A percentile compares a stretch with the other conserved stretches of the same genome.
These are phyloP conservation scores for Trametes polyzona DNA, from an alignment of 1,284 basidiomycete species.

Conservation along the genomic window DNA sequence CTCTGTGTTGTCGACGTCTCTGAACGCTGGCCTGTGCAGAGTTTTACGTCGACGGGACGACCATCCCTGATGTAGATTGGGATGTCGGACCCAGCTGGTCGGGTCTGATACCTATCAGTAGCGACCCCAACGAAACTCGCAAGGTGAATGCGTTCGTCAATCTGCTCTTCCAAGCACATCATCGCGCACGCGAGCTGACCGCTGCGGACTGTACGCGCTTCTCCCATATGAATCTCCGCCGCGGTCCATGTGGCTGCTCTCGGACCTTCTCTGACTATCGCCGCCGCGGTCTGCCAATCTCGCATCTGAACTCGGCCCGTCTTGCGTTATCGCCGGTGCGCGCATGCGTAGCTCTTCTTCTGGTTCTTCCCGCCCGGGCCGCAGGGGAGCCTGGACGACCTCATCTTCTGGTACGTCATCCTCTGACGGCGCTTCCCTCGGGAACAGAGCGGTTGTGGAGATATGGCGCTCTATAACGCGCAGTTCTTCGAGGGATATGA, in stretches of 20 bases:
- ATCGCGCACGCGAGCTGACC: neutral
- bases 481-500: neutral
- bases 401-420: slow-evolving; percentile 66
- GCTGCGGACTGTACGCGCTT: neutral
- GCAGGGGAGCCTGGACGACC: slow-evolving; percentile 68
- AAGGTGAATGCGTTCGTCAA: slow-evolving; percentile 47
- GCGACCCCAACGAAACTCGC: slow-evolving; percentile 60
- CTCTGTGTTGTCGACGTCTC: neutral
- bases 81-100: slow-evolving; percentile 81
- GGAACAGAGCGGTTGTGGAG: no score
- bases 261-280: neutral
- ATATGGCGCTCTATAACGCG: neutral
- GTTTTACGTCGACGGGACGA: slow-evolving; percentile 69
- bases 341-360: slow-evolving; percentile 68
- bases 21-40: slow-evolving; percentile 41
- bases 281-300: neutral
- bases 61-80: slow-evolving; percentile 70
- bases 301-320: neutral
- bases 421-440: neutral
- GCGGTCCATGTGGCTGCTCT: neutral
- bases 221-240: neutral
- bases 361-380: slow-evolving; percentile 87
- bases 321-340: neutral
- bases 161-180: neutral
- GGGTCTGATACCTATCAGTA: slow-evolving; percentile 73